Evolutionary conservation across 2,329 filamentous ascomycete species (phyloP), one percentile per base, ranked within the genome.

Genomic region (Penicillium sp.): DNA sequence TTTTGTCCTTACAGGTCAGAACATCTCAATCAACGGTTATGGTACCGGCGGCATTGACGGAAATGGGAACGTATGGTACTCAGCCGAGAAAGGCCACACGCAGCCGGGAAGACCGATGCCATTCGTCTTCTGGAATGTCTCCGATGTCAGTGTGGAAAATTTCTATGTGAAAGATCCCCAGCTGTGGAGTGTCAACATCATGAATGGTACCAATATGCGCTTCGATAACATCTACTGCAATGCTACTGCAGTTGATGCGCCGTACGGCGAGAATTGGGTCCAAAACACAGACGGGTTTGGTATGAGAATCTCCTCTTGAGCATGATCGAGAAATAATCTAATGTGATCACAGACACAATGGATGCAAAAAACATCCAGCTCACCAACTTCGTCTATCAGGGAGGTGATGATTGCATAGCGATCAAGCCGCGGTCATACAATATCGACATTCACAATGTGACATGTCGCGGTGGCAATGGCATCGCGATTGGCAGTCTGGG

Each of bases 381-480:
- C 5, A 77, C 70, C 4, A 81, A 81, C 54, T 77, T 83, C 48
- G 68, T 73, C 5, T 84, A 82, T 60, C 79, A 82, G 69, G 81
- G 81, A 9, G 81, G 85, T 62, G 87, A 80, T 65, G 73, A 82
- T 52, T 90, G 88, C 69, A 80, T 85, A 24, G 80, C 81, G 39
- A 77, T 79, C 56, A 90, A 88, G 71, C 77, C 81, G 40, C 79
- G 88, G 70, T 85, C 83, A 53, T 79, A 83, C 70, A 84, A 87
- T 61, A 78, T 81, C 56, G 70, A 74, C 34, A 69, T 79, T 52
- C 77, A 81, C 52, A 87, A 83, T 65, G 60, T 77, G 6, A 76
- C 74, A 55, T 89, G 83, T 51, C 74, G 75, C 40, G 78, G 79
- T 11, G 81, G 81, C 3, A 84, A 84, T 55, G 76, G 76, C 48